Base-by-base conservation (phyloP, 2,329 filamentous ascomycete species). In the Arthrobotrys pseudoclavata region DNA sequence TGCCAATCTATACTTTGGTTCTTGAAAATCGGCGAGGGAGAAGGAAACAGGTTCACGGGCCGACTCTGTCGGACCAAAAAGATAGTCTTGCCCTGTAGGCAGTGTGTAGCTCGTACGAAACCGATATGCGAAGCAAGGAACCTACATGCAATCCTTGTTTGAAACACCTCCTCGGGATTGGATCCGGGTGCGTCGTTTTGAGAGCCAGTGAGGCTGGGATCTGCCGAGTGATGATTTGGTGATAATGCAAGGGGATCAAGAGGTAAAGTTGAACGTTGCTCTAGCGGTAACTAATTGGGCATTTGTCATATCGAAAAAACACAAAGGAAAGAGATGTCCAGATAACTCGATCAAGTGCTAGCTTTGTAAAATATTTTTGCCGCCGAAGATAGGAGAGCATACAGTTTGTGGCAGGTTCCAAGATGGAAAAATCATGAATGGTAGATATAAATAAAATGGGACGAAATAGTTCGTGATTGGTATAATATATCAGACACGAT, bases 11-110 rank as follows among this genome's bases (percentile, higher is more conserved):
- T 24, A 4, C n/a, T 57, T 26, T 50, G 2, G 29, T 22, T n/a
- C 6, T 22, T 64, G 22, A 20, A 29, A 69, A 76, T 76, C 64
- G 55, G 64, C 40, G 61, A 67, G 69, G 61, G 48, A 45, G 42
- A 29, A 10, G 37, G 48, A 76, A 76, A 76, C 71, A 69, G 71
- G 72, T 76, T 69, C 18, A 53, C 66, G 72, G 72, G 72, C 72
- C 72, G 72, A 60, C 12, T 48, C 18, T 34, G 53, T 53, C 47
- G 63, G 66, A 74, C 31, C 48, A 53, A 45, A 52, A 31, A 61
- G 42, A 61, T 31, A 47, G 50, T 34, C 15, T 48, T 55, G 34
- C 40, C 24, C 34, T 37, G 37, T 48, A 42, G 18, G 42, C 10
- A 40, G 69, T 29, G 37, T 15, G 60, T 15, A 45, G 42, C 62